Evolutionary conservation across 352 stramenopile species (phyloP), one percentile per base, ranked within the genome.

Genomic region (Pythium chondricola): DNA sequence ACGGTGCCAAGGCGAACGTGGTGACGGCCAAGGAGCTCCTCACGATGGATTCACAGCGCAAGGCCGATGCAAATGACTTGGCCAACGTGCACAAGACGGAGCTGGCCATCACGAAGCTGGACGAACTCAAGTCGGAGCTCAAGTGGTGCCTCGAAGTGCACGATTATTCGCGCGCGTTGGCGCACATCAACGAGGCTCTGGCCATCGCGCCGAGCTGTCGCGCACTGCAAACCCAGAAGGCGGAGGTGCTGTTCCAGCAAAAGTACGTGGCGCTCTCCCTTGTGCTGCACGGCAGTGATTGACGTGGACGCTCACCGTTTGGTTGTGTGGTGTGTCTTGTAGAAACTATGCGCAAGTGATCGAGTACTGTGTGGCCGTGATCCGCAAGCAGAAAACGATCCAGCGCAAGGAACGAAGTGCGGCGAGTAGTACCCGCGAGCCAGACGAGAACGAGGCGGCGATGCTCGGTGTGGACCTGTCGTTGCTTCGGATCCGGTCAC

Each of bases 401-500:
- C 42, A 58, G 44, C 18, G 29, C 4, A 60, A 43, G 13, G 26
- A 41, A 56, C 6, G 13, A 27, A 5, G 18, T 4, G 11, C 10
- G 25, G 13, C 26, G 8, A 46, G 7, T 20, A 41, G 37, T 36
- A 27, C 14, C 4, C 45, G 52, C 13, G 44, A 27, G 5, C 60
- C 49, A 4, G 38, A 54, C 3, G 59, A 80, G 29, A 58, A 67
- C 3, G 74, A 85, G 10, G 65, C 85, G 8, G 45, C 52, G 2
- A 40, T 78, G 16, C 29, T 91, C 0, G 83, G 80, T 3, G 69
- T 90, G 22, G 83, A 93, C 20, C 43, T 92, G 25, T 74, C 59
- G 4, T 33, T 67, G 42, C 44, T 67, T n/a, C 35, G 52, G 10
- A 62, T 67, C 48, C 42, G 48, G 8, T 57, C 74, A n/a, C 51